Evolutionary conservation across 1,139 yeast genomes (phyloP).

Genomic region (Hyphopichia buzzinii): DNA sequence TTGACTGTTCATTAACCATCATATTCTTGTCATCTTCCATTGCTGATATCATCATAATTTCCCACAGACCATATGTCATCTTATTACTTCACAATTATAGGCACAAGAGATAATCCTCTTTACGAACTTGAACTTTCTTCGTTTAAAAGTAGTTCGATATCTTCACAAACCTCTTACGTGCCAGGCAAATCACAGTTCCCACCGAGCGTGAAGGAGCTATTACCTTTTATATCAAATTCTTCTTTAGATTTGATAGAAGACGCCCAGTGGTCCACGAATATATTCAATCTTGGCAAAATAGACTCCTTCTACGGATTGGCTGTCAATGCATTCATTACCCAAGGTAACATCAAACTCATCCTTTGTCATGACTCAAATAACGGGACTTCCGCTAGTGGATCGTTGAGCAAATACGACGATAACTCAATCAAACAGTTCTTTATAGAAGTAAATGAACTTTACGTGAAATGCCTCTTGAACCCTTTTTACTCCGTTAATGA

Average conservation of each 20-base stretch:
- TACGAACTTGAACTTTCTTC: constrained; percentile 89
- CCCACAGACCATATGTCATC: too few species aligned
- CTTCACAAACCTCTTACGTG: constrained; percentile 35
- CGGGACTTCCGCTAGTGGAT: constrained; percentile 4
- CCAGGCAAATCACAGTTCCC: constrained; percentile 68
- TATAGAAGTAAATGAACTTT: constrained; percentile 80
- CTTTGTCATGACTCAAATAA: constrained; percentile 62
- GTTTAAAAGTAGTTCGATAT: constrained; percentile 34
- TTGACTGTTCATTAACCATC: too few species aligned
- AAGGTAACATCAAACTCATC: constrained; percentile 81
- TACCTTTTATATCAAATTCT: constrained; percentile 86
- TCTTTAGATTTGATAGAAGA: constrained; percentile 89
- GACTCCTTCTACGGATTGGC: constrained; percentile 83
- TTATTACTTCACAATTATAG: constrained; percentile 84
- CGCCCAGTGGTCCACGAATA: constrained; percentile 72
- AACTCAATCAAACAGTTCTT: constrained; percentile 81
- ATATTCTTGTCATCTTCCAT: too few species aligned
- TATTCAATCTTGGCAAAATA: constrained; percentile 68
- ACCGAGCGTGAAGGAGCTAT: constrained; percentile 68
- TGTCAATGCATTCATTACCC: constrained; percentile 82
- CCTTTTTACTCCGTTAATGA: constrained; percentile 83
- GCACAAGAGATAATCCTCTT: constrained; percentile 81
- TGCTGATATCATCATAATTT: too few species aligned
- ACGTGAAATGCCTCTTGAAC: constrained; percentile 78
- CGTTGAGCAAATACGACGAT: constrained; percentile 48